A percentile compares a stretch with the other conserved stretches of the same genome.
These are phyloP conservation scores for Trichomonas vaginalis DNA, from an alignment of 208 protist genomes.

Conservation along the genomic window DNA sequence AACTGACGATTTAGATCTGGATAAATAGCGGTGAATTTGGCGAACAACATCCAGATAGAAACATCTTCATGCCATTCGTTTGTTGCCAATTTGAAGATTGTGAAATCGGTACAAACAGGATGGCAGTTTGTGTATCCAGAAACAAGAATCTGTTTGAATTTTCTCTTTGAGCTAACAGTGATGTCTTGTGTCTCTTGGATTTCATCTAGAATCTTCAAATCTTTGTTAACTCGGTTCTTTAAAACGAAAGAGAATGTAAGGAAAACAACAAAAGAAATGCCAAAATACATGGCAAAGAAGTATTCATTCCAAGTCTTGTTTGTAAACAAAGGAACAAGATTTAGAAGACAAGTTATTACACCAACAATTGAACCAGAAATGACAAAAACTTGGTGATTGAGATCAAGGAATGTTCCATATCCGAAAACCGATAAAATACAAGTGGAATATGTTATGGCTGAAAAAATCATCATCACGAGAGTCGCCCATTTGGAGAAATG, in stretches of 20 bases:
- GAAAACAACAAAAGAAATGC: neutral
- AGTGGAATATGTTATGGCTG: too few relatives aligned
- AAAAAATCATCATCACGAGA: too few relatives aligned
- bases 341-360: neutral
- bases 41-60: neutral
- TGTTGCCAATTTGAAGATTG: neutral
- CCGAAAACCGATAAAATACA: too few relatives aligned
- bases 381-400: too few relatives aligned
- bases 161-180: neutral
- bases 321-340: neutral
- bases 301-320: neutral
- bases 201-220: neutral
- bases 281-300: neutral
- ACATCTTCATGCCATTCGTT: neutral
- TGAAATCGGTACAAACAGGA: neutral
- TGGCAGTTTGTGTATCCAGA: neutral
- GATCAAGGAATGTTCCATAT: too few relatives aligned
- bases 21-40: neutral
- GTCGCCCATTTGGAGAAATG: too few relatives aligned
- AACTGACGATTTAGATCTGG: neutral
- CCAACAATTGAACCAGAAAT: neutral
- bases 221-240: neutral
- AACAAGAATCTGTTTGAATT: neutral
- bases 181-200: neutral
- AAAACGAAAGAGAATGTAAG: neutral